phyloP scores from a whole-genome alignment of 2,329 filamentous ascomycete species.

The Xylariaceae sp. region DNA sequence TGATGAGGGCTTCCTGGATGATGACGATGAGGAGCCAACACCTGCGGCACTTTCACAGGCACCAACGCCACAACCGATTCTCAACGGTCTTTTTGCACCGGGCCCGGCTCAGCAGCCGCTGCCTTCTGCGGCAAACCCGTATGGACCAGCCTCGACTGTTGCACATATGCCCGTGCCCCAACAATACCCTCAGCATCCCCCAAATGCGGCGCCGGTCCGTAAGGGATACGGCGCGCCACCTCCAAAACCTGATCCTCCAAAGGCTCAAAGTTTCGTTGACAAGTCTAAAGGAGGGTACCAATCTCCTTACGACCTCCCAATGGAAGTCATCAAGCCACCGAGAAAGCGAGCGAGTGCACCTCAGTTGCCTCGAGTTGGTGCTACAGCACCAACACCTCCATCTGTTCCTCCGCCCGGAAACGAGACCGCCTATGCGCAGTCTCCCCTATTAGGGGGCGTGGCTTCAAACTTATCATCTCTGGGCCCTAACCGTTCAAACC shows the following conservation, averaged over 20 bases:
- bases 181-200: slow-evolving; percentile 27
- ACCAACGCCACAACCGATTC: slow-evolving; percentile 21
- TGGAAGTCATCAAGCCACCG: slow-evolving; percentile 74
- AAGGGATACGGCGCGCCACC: slow-evolving; percentile 36
- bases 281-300: slow-evolving; percentile 88
- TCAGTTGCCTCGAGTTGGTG: slow-evolving; percentile 43
- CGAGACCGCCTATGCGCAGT: slow-evolving; percentile 49
- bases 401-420: slow-evolving; percentile 55
- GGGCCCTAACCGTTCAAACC: slow-evolving; percentile 35
- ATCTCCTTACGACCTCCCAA: slow-evolving; percentile 91
- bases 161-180: slow-evolving; percentile 24
- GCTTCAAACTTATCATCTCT: slow-evolving; percentile 32
- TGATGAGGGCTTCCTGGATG: slow-evolving; percentile 78
- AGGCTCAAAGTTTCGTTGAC: slow-evolving; percentile 79
- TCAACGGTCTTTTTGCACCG: slow-evolving; percentile 35
- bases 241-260: slow-evolving; percentile 43
- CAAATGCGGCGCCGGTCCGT: slow-evolving; percentile 28
- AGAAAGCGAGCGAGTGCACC: slow-evolving; percentile 59
- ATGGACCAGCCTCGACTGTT: slow-evolving; percentile 42
- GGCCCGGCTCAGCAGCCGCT: slow-evolving; percentile 24
- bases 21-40: slow-evolving; percentile 51
- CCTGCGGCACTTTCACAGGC: slow-evolving; percentile 23
- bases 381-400: slow-evolving; percentile 30
- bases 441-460: slow-evolving; percentile 25
- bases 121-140: slow-evolving; percentile 36